Evolutionary conservation across 2,329 filamentous ascomycete species (phyloP), one percentile per base, ranked within the genome.

Genomic region (Arthroderma sp.): DNA sequence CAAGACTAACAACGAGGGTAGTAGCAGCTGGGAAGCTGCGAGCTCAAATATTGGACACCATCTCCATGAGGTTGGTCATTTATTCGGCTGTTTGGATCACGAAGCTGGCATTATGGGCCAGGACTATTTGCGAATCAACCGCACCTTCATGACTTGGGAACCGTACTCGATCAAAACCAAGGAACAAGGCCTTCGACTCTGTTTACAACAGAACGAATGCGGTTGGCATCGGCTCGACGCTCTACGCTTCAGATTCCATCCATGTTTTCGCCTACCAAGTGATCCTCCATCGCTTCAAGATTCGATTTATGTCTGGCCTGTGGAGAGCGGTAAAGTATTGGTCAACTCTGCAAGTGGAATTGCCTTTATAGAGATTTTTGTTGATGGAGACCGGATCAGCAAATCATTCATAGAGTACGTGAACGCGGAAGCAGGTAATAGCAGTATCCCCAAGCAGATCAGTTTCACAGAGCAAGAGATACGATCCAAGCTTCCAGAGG

Each of bases 21-120:
- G 88, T 27, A 94, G 85, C 58, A 91, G 80, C 39, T 96, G 89
- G 89, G 89, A 96, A 61, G 80, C 87, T n/a, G 87, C 85, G 28
- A 94, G 89, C 54, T 83, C 94, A 49, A 88, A 88, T 29, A 93
- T 96, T 51, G 89, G 89, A 5, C 88, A 86, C 6, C 89, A 96
- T 62, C 64, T 96, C 40, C 89, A 94, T 61, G 87, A 95, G 63
- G 83, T 83, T 0, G 89, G 89, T 3, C 89, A 94, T 64, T 64
- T 94, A 22, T 83, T 96, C 53, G 89, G 89, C 41, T 93, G 85
- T 52, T 85, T 86, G 6, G 85, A 93, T 58, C 86, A 93, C 58
- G 85, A 91, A 57, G 83, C 71, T 29, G 89, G 91, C n/a, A 73
- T 96, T 49, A 96, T 96, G 89, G 70, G 87, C 42, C 75, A 85